A percentile compares a stretch with the other conserved stretches of the same genome.
These are phyloP conservation scores for Hypholoma fasciculare DNA, from an alignment of 768 basidiomycete species.

Conservation along the genomic window DNA sequence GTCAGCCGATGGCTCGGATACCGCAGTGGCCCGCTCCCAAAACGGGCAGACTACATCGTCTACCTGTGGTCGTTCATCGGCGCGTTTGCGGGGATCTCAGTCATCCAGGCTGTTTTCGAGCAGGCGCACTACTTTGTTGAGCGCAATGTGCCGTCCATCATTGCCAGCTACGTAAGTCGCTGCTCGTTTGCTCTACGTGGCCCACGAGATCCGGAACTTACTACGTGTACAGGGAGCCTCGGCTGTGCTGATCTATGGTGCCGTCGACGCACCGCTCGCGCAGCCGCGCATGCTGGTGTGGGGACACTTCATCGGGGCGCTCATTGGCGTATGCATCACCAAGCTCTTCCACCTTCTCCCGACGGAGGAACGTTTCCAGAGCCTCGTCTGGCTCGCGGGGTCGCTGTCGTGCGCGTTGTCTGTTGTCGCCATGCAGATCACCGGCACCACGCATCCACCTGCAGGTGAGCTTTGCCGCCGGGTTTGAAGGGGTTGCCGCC, in stretches of 20 bases:
- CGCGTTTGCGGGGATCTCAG: constrained; percentile 48
- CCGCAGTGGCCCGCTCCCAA: constrained; percentile 32
- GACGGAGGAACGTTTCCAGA: constrained; percentile 38
- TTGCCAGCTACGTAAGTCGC: constrained; percentile 47
- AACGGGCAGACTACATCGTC: constrained; percentile 32
- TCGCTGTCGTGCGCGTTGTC: constrained; percentile 43
- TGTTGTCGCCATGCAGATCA: constrained; percentile 52
- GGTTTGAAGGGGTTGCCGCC: not conserved
- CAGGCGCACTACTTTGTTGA: constrained; percentile 47
- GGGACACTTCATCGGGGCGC: constrained; percentile 51
- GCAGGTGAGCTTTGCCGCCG: constrained; percentile 33
- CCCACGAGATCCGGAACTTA: not conserved
- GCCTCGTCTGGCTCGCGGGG: constrained; percentile 50
- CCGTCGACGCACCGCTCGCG: constrained; percentile 50
- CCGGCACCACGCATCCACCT: constrained; percentile 53
- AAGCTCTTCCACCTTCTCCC: constrained; percentile 50
- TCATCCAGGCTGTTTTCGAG: constrained; percentile 50
- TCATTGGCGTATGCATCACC: constrained; percentile 49
- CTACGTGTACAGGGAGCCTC: constrained; percentile 45
- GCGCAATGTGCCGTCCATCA: constrained; percentile 43
- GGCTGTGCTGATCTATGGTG: constrained; percentile 55
- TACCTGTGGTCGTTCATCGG: constrained; percentile 57
- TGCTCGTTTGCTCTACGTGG: not conserved
- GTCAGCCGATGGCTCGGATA: constrained; percentile 46
- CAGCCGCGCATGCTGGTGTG: constrained; percentile 53